Percentiles rank a stretch among this genome's conserved stretches.
phyloP scores from a whole-genome alignment of 768 basidiomycete genomes.

The Suillus paluster region DNA sequence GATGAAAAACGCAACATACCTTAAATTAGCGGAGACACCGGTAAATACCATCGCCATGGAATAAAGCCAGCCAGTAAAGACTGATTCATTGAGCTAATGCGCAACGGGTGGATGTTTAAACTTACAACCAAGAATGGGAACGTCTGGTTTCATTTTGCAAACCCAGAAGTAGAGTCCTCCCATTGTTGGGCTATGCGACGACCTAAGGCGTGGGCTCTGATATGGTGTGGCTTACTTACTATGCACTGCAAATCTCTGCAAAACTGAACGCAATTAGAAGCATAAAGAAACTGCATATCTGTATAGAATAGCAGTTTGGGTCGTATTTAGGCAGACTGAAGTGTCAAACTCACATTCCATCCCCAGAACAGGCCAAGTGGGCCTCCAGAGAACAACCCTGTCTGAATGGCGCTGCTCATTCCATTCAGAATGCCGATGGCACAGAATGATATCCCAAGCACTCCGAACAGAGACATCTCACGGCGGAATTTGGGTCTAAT shows the following conservation, averaged over 20 bases:
- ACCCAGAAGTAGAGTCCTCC: conserved; percentile 69
- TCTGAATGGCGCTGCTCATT: conserved; percentile 64
- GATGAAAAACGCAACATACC: conserved; percentile 31
- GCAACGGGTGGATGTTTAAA: conserved; percentile 6
- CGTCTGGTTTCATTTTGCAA: conserved; percentile 60
- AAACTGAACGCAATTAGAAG: conserved; percentile 57
- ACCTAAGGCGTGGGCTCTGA: neutral
- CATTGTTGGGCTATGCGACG: conserved; percentile 50
- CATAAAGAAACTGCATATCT: conserved; percentile 65
- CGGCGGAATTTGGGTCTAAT: conserved; percentile 61
- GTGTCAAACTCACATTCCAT: conserved; percentile 51
- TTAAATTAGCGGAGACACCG: conserved; percentile 61
- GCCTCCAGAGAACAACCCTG: conserved; percentile 60
- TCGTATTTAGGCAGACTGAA: neutral
- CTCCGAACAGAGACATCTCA: conserved; percentile 63
- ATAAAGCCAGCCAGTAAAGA: conserved; percentile 61
- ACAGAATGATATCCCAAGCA: conserved; percentile 63
- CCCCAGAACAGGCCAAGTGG: conserved; percentile 65
- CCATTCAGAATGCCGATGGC: conserved; percentile 64
- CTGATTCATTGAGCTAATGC: conserved; percentile 19
- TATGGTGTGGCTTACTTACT: conserved; percentile 38
- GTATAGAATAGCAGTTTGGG: neutral
- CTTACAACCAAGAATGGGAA: conserved; percentile 57
- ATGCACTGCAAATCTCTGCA: conserved; percentile 63
- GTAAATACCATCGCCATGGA: conserved; percentile 65